phyloP scores from a whole-genome alignment of 345 rosid species.

The Toxicodendron radicans region DNA sequence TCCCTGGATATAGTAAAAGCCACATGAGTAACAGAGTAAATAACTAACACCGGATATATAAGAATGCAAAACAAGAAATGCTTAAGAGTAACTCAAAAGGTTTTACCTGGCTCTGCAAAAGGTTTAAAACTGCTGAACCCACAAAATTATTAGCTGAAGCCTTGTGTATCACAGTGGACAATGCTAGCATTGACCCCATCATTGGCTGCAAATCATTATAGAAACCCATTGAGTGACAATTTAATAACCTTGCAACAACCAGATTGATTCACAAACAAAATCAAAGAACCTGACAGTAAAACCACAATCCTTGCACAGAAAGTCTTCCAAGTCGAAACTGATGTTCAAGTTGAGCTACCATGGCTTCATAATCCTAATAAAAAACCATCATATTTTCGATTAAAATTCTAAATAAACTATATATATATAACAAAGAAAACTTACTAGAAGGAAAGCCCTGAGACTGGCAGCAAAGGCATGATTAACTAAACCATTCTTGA shows the following conservation, averaged over 20 bases:
- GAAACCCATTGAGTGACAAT: constrained; percentile 19
- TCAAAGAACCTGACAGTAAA: constrained; percentile 88
- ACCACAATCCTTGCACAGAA: constrained; percentile 96
- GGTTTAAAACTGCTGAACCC: constrained; percentile 94
- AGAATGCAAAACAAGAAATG: not conserved
- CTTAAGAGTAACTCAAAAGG: not conserved
- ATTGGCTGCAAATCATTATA: constrained; percentile 58
- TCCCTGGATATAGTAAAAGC: constrained; percentile 54
- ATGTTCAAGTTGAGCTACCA: constrained; percentile 97
- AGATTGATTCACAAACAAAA: constrained; percentile 19
- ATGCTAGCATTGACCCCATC: constrained; percentile 90
- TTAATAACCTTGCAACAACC: constrained; percentile 6
- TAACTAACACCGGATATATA: not conserved
- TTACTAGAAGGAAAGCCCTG: constrained; percentile 87
- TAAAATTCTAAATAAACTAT: not conserved
- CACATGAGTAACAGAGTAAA: constrained; percentile 24
- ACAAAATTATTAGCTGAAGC: constrained; percentile 67
- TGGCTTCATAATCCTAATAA: constrained; percentile 82
- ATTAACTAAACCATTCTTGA: constrained; percentile 92
- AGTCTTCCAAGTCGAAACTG: constrained; percentile 96
- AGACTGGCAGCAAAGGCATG: constrained; percentile 97
- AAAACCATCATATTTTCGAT: not conserved
- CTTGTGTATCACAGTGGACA: constrained; percentile 75
- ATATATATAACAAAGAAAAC: constrained; percentile 36
- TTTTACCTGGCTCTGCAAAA: constrained; percentile 89